A percentile compares a stretch with the other conserved stretches of the same genome.
phyloP scores from a whole-genome alignment of 2,329 filamentous ascomycete genomes.

The Paracamarosporium sp. region DNA sequence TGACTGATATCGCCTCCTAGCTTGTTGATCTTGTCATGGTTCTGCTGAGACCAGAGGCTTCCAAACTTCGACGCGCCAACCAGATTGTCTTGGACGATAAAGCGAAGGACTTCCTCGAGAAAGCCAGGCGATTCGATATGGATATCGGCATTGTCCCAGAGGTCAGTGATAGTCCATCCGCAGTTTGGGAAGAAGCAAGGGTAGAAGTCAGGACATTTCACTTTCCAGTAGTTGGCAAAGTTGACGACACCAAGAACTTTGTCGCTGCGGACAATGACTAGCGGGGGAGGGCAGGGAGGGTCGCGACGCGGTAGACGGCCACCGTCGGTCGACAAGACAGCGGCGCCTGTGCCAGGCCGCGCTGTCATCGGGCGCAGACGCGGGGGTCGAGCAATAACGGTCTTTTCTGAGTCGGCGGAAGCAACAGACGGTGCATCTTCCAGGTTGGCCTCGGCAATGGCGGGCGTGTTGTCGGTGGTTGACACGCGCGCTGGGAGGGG shows the following conservation, averaged over 20 bases:
- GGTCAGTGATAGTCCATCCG: constrained; percentile 35
- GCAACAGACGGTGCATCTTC: background rate
- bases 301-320: constrained; percentile 25
- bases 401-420: constrained; percentile 17
- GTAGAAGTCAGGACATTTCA: constrained; percentile 31
- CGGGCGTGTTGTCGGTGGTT: constrained; percentile 2
- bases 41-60: constrained; percentile 24
- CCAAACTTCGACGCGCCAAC: constrained; percentile 26
- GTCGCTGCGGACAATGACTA: constrained; percentile 34
- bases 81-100: constrained; percentile 34
- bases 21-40: constrained; percentile 27
- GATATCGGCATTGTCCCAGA: constrained; percentile 44
- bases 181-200: constrained; percentile 33
- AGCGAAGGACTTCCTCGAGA: constrained; percentile 33
- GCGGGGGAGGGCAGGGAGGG: constrained; percentile 19
- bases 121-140: constrained; percentile 36
- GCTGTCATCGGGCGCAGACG: constrained; percentile 9
- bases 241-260: constrained; percentile 21
- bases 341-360: constrained; percentile 14
- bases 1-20: constrained; percentile 21
- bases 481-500: constrained; percentile 3
- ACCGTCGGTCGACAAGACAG: constrained; percentile 40
- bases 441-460: constrained; percentile 3
- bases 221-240: constrained; percentile 28
- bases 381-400: constrained; percentile 9